Evolutionary conservation across 768 basidiomycete genomes (phyloP).

Genomic region (Imleria badia): DNA sequence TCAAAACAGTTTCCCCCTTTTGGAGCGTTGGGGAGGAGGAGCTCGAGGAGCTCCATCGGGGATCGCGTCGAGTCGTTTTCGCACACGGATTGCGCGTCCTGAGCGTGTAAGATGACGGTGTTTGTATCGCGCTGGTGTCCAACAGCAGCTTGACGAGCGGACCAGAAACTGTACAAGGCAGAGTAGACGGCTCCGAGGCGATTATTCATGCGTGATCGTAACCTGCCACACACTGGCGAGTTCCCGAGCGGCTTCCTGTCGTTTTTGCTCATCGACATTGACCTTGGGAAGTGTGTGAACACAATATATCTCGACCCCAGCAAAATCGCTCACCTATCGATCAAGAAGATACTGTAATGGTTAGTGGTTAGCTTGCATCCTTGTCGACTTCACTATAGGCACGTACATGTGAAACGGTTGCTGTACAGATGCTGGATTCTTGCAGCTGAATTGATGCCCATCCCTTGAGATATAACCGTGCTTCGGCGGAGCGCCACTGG

Average conservation of each 20-base stretch:
- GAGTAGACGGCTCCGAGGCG: conserved; percentile 59
- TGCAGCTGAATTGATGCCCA: conserved; percentile 55
- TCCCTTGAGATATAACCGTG: conserved; percentile 53
- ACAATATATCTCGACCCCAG: background rate
- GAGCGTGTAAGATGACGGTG: conserved; percentile 49
- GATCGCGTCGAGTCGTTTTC: conserved; percentile 44
- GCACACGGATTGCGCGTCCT: conserved; percentile 25
- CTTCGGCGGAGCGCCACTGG: conserved; percentile 21
- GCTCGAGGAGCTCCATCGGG: conserved; percentile 43
- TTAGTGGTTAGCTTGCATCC: background rate
- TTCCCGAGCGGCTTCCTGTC: conserved; percentile 43
- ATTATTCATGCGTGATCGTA: conserved; percentile 39
- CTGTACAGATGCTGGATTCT: conserved; percentile 46
- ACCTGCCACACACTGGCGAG: conserved; percentile 34
- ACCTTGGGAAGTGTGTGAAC: conserved; percentile 33
- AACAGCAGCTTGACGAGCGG: conserved; percentile 42
- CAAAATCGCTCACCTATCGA: conserved; percentile 14
- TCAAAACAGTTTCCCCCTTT: conserved; percentile 44
- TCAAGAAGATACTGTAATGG: conserved; percentile 18
- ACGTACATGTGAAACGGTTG: conserved; percentile 62
- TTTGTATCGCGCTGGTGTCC: conserved; percentile 48
- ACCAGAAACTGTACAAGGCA: conserved; percentile 54
- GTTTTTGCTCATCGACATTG: conserved; percentile 44
- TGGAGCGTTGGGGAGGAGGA: conserved; percentile 35
- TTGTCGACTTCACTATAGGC: background rate